phyloP scores from a whole-genome alignment of 2,329 filamentous ascomycete species.

The Colletotrichum australisinense region DNA sequence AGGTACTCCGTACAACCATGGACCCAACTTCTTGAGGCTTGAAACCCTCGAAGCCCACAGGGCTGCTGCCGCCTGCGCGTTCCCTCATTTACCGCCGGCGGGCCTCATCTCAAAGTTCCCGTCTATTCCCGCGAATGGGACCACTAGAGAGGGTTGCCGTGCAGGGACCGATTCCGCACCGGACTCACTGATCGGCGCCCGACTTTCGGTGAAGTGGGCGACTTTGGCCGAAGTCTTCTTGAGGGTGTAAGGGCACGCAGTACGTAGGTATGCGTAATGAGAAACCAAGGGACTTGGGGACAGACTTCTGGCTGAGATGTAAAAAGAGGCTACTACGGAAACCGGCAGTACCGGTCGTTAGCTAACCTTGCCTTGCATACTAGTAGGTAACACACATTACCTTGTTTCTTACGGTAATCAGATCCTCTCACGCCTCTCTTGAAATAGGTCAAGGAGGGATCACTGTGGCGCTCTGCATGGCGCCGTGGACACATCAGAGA shows the following conservation, averaged over 20 bases:
- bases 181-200: neutral
- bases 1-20: neutral
- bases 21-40: neutral
- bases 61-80: neutral
- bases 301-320: neutral
- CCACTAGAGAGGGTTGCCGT: neutral
- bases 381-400: too few species aligned
- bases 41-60: neutral
- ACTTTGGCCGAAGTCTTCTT: neutral
- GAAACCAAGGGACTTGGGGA: neutral
- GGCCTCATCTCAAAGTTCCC: conserved; percentile 20
- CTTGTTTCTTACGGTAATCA: neutral
- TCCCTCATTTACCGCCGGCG: conserved; percentile 2
- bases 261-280: too few species aligned
- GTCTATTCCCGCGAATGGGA: conserved; percentile 29
- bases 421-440: neutral
- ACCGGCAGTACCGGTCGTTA: neutral
- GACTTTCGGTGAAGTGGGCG: neutral
- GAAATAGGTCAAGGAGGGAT: neutral
- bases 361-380: neutral
- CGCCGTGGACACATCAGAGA: conserved; percentile 29
- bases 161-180: conserved; percentile 19
- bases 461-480: conserved; percentile 12
- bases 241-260: too few species aligned
- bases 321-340: neutral